Conservation (phyloP, 2,329 filamentous ascomycete species). For the Fusarium decemcellulare region DNA sequence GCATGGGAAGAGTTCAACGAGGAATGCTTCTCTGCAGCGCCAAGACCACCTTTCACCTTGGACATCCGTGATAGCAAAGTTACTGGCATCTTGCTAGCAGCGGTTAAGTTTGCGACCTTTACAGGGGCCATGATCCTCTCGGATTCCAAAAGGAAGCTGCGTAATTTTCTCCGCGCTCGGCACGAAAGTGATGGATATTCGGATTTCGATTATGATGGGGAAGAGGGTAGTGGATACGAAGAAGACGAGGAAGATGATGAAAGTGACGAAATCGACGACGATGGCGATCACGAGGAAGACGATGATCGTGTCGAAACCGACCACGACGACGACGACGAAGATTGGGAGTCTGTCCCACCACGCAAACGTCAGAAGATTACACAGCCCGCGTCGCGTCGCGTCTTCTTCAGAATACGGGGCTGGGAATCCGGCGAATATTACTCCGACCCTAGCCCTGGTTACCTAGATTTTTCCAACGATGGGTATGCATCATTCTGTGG, state of each 20-base stretch:
- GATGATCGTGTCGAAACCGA: background rate
- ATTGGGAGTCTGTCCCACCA: background rate
- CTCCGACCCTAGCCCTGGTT: background rate
- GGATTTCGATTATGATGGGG: background rate
- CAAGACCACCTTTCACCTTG: background rate
- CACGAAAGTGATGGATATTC: background rate
- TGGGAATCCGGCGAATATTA: background rate
- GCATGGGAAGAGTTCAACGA: too few species aligned
- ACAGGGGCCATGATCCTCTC: conserved; percentile 4
- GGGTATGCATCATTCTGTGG: background rate
- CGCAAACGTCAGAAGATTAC: too few species aligned
- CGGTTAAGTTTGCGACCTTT: background rate
- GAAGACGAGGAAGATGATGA: background rate
- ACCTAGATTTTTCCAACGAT: conserved; percentile 4
- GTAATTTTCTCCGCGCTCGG: background rate
- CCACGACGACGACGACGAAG: background rate
- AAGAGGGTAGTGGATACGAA: background rate
- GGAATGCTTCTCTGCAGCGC: background rate
- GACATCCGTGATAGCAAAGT: conserved; percentile 1
- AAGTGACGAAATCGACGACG: too few species aligned
- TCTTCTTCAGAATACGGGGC: background rate
- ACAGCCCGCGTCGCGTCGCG: background rate
- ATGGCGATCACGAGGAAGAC: background rate
- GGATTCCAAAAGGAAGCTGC: background rate
- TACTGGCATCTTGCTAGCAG: background rate